Evolutionary conservation across 1,284 basidiomycete genomes (phyloP).

Genomic region (Puccinia hordei): DNA sequence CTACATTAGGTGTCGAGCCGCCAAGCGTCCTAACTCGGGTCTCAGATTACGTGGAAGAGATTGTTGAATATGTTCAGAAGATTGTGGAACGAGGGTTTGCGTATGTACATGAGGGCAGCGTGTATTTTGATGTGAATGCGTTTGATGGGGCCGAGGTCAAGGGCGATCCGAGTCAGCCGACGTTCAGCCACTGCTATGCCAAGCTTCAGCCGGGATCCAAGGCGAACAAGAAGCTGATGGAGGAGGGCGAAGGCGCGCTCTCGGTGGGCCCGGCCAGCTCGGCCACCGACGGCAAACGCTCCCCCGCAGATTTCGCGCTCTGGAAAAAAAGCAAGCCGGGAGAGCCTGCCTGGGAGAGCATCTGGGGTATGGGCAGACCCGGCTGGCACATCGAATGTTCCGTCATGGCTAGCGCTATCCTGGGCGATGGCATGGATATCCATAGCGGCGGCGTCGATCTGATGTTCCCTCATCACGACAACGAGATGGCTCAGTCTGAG

Average conservation of each 20-base stretch:
- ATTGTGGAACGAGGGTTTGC: slow-evolving; percentile 88
- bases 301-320: slow-evolving; percentile 81
- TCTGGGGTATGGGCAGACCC: slow-evolving; percentile 94
- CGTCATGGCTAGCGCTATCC: slow-evolving; percentile 92
- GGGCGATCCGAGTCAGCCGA: slow-evolving; percentile 56
- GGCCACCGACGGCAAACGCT: slow-evolving; percentile 67
- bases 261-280: slow-evolving; percentile 53
- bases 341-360: slow-evolving; percentile 95
- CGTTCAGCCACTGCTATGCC: slow-evolving; percentile 72
- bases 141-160: slow-evolving; percentile 70
- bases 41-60: slow-evolving; percentile 95
- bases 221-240: slow-evolving; percentile 83
- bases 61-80: slow-evolving; percentile 81
- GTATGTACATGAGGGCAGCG: slow-evolving; percentile 78
- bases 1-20: slow-evolving; percentile 76
- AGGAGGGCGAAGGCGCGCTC: slow-evolving; percentile 82
- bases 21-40: slow-evolving; percentile 93
- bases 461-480: slow-evolving; percentile 98
- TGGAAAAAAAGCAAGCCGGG: slow-evolving; percentile 98
- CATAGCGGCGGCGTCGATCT: slow-evolving; percentile 97
- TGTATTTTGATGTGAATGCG: slow-evolving; percentile 89
- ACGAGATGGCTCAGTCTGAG: slow-evolving; percentile 97
- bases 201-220: slow-evolving; percentile 95
- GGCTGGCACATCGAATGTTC: slow-evolving; percentile 99
- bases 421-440: slow-evolving; percentile 93